These are phyloP conservation scores for Luvunga scandens DNA, from an alignment of 345 rosid species.

Conservation along the genomic window DNA sequence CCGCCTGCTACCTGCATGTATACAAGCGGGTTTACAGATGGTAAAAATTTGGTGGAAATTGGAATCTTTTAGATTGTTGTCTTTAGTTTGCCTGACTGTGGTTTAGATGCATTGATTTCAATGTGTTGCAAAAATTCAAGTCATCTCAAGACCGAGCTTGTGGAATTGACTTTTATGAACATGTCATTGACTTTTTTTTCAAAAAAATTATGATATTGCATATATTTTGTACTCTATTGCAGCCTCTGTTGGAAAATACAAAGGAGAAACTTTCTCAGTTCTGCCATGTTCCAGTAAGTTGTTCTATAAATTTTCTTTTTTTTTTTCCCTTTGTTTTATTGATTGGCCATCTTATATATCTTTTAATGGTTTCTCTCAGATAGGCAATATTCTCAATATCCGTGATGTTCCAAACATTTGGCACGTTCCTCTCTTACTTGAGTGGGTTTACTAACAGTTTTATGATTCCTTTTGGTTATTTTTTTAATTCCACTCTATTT, in stretches of 20 bases:
- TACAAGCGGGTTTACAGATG: not conserved
- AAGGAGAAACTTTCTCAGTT: conserved; percentile 91
- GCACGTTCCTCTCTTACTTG: conserved; percentile 88
- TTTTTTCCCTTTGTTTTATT: conserved; percentile 11
- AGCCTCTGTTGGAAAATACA: conserved; percentile 79
- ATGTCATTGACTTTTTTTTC: not conserved
- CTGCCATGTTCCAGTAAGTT: conserved; percentile 88
- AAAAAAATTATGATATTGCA: conserved; percentile 12
- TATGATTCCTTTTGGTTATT: conserved; percentile 15
- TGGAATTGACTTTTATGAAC: not conserved
- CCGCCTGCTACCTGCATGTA: not conserved
- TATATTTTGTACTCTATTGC: conserved; percentile 19
- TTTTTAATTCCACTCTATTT: not conserved
- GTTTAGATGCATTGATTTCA: not conserved
- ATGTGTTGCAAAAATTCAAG: not conserved
- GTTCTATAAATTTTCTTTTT: conserved; percentile 13
- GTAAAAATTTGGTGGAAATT: not conserved
- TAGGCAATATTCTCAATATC: conserved; percentile 75
- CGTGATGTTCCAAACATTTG: conserved; percentile 97
- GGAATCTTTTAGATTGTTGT: conserved; percentile 1
- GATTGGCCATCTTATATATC: conserved; percentile 17
- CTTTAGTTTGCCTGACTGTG: not conserved
- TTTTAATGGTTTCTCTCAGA: conserved; percentile 39
- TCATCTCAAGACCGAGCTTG: not conserved
- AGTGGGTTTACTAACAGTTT: conserved; percentile 45